A percentile compares a stretch with the other conserved stretches of the same genome.
Evolutionary conservation across 805 yeast species (phyloP).

Genomic region (Barnettozyma salicaria): DNA sequence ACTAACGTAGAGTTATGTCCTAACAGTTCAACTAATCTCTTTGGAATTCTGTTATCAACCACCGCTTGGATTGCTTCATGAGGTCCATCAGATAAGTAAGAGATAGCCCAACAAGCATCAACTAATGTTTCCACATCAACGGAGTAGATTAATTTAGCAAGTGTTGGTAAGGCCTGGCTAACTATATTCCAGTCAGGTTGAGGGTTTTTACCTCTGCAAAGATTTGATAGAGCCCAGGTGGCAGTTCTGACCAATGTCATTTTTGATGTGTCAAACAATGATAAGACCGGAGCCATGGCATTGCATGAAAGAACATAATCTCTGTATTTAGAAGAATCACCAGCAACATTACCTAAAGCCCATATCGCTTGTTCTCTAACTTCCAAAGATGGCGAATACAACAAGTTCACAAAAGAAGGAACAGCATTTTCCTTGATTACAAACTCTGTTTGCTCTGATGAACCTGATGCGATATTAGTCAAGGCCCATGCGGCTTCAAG

Average conservation of each 20-base stretch:
- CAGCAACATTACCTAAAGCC: constrained; percentile 99
- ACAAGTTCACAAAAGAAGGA: constrained; percentile 78
- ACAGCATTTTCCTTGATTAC: constrained; percentile 94
- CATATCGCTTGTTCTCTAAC: constrained; percentile 98
- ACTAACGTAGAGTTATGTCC: constrained; percentile 78
- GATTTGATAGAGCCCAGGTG: constrained; percentile 94
- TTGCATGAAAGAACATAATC: constrained; percentile 80
- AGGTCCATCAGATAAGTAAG: constrained; percentile 90
- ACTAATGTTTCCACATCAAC: constrained; percentile 89
- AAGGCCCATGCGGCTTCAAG: constrained; percentile 99
- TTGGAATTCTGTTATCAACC: constrained; percentile 91
- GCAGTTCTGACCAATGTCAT: constrained; percentile 93
- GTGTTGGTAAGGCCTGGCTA: constrained; percentile 80
- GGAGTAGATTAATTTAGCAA: constrained; percentile 85
- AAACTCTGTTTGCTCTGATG: constrained; percentile 79
- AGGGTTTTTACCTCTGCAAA: constrained; percentile 95
- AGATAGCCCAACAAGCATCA: constrained; percentile 98
- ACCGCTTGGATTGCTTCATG: constrained; percentile 94
- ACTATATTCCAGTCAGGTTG: constrained; percentile 94
- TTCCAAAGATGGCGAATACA: constrained; percentile 76
- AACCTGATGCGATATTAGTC: constrained; percentile 95
- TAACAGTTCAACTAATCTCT: constrained; percentile 85
- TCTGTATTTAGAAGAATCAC: constrained; percentile 87
- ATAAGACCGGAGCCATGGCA: constrained; percentile 85
- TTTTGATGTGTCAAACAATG: constrained; percentile 71